Percentiles rank a stretch among this genome's conserved stretches.
Evolutionary conservation across 371 early-diverging fungal genomes (phyloP).

Genomic region (Nosema granulosis): DNA sequence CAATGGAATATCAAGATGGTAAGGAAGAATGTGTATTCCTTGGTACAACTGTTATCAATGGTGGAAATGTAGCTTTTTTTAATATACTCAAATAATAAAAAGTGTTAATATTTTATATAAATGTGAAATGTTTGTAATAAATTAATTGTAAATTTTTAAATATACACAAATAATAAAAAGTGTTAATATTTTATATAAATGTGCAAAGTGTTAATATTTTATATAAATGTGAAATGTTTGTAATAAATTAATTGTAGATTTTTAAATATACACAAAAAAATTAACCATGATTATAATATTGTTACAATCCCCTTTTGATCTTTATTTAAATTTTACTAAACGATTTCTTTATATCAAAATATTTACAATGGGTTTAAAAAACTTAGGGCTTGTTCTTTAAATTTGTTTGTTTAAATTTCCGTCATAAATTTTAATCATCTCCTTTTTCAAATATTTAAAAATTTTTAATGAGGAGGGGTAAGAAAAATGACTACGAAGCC

Average conservation of each 20-base stretch:
- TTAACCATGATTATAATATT: too few species aligned
- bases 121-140: too few species aligned
- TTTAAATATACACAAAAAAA: neutral
- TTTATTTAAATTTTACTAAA: neutral
- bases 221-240: too few species aligned
- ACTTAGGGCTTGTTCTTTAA: too few species aligned
- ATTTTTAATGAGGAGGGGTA: neutral
- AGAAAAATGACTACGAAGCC: neutral
- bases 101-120: neutral
- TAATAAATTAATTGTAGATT: too few species aligned
- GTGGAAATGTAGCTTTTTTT: constrained; percentile 23
- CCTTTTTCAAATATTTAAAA: constrained; percentile 4
- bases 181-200: neutral
- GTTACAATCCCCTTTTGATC: neutral
- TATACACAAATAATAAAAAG: neutral
- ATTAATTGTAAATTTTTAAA: too few species aligned
- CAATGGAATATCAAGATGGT: neutral
- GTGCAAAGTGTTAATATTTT: neutral
- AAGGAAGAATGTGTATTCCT: neutral
- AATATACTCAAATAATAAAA: constrained; percentile 10
- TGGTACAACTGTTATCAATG: constrained; percentile 31
- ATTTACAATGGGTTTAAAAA: too few species aligned
- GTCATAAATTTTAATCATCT: neutral
- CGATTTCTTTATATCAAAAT: neutral
- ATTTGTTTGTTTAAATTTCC: too few species aligned